Evolutionary conservation across 2,329 filamentous ascomycete genomes (phyloP), one percentile per base, ranked within the genome.

Genomic region (Trichoderma sp.): DNA sequence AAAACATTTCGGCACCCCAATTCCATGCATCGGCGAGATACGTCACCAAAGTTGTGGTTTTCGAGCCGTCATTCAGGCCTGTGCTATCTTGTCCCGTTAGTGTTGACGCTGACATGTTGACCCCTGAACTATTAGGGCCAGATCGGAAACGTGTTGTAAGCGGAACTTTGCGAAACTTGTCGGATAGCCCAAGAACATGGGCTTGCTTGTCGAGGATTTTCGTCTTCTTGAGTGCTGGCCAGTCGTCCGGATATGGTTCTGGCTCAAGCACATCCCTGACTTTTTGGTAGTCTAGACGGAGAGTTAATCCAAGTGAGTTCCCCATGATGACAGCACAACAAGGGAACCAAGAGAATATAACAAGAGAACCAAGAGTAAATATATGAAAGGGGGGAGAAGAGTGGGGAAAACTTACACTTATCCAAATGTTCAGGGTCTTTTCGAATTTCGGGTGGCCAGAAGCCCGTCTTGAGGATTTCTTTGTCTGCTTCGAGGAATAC

Each of bases 21-120:
- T 91, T 91, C 90, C 90, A 92, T 2, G 91, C 90, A 78, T 92
- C 90, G 8, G 88, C 85, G 8, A 92, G 81, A 75, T 92, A 92
- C 0, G 90, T 92, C 47, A 91, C 88, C 1, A 90, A 82, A 0
- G 88, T 91, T 12, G 87, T 90, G 20, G 86, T 91, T 79, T 92
- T 92, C 34, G 88, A 91, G 2, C 89, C 89, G 77, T 92, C 90
- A 74, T 92, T 92, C 71, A 91, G 75, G 1, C 90, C 90, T 0
- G 89, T 91, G 50, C 79, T 80, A 74, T 92, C 90, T 78, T 90
- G 88, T 1, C 90, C 90, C 0, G 88, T 88, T 26, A 90, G 80
- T 0, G 85, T 84, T 1, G 88, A 91, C 0, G 86, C 83, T 23
- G 84, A 81, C 90, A 92, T 91, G 74, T 88, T 83, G 3, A 92